Percentiles rank a stretch among this genome's conserved stretches.
Conservation (phyloP, 768 basidiomycete species). For the Russula ochroleuca region DNA sequence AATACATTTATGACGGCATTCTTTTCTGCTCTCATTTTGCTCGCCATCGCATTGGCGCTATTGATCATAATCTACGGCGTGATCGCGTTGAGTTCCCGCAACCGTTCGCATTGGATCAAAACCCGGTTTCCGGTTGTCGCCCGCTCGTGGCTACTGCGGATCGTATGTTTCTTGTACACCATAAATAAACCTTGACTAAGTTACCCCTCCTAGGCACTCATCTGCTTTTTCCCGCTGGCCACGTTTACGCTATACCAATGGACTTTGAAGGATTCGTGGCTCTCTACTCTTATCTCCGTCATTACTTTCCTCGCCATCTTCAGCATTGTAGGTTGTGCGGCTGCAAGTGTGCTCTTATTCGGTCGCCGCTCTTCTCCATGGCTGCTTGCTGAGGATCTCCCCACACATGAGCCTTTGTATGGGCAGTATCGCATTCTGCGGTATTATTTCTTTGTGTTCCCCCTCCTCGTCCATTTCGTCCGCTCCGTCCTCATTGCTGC, state of each 20-base stretch:
- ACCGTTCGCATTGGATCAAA: constrained; percentile 29
- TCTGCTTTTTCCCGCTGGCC: constrained; percentile 62
- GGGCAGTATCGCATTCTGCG: constrained; percentile 62
- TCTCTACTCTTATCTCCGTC: constrained; percentile 75
- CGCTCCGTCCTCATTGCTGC: constrained; percentile 72
- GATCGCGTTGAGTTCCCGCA: constrained; percentile 25
- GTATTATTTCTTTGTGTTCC: constrained; percentile 60
- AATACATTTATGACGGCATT: constrained; percentile 93
- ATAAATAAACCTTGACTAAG: background rate
- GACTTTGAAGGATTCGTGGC: constrained; percentile 85
- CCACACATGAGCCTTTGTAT: constrained; percentile 54
- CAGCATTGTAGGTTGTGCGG: constrained; percentile 46
- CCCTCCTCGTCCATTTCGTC: constrained; percentile 55
- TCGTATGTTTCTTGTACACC: constrained; percentile 45
- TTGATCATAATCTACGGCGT: constrained; percentile 51
- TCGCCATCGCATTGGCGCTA: constrained; percentile 52
- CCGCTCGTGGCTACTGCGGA: constrained; percentile 58
- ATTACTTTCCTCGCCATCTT: constrained; percentile 54
- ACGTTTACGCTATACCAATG: constrained; percentile 87
- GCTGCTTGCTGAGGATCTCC: constrained; percentile 40
- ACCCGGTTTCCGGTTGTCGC: constrained; percentile 45
- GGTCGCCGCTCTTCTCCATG: constrained; percentile 41
- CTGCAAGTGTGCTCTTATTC: constrained; percentile 47
- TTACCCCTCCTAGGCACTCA: constrained; percentile 46
- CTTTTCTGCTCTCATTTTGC: constrained; percentile 60